Conservation (phyloP, 78 protist genomes). For the Bodo saltans region DNA sequence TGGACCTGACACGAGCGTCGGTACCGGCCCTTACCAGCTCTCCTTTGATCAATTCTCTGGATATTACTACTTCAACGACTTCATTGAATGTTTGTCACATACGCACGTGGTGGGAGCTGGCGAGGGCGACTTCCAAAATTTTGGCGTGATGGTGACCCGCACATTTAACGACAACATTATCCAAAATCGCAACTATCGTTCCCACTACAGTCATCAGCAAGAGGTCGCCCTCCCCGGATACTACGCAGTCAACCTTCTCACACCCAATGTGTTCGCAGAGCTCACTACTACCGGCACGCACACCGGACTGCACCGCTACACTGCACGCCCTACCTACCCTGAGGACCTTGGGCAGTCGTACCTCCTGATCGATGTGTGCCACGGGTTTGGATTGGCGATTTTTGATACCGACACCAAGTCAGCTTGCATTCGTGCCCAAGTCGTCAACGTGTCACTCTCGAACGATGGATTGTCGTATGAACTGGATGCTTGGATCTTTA, state of each 20-base stretch:
- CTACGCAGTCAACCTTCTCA: constrained; percentile 9
- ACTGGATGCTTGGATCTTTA: too few relatives aligned
- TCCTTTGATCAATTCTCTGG: neutral
- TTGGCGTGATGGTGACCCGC: constrained; percentile 19
- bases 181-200: neutral
- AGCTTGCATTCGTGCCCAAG: too few relatives aligned
- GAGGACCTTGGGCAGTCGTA: neutral
- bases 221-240: constrained; percentile 7
- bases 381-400: too few relatives aligned
- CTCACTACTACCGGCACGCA: neutral
- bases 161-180: neutral
- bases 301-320: neutral
- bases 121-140: neutral
- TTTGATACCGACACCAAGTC: too few relatives aligned
- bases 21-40: neutral
- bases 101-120: constrained; percentile 37
- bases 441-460: too few relatives aligned
- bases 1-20: constrained; percentile 12
- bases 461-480: too few relatives aligned
- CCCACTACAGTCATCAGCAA: neutral
- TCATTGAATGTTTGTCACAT: constrained; percentile 20
- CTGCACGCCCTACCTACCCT: too few relatives aligned
- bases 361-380: neutral
- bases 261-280: neutral
- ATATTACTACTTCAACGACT: constrained; percentile 10